Conservation (phyloP, 2,329 filamentous ascomycete genomes). For the Pseudophaeomoniella oleicola region DNA sequence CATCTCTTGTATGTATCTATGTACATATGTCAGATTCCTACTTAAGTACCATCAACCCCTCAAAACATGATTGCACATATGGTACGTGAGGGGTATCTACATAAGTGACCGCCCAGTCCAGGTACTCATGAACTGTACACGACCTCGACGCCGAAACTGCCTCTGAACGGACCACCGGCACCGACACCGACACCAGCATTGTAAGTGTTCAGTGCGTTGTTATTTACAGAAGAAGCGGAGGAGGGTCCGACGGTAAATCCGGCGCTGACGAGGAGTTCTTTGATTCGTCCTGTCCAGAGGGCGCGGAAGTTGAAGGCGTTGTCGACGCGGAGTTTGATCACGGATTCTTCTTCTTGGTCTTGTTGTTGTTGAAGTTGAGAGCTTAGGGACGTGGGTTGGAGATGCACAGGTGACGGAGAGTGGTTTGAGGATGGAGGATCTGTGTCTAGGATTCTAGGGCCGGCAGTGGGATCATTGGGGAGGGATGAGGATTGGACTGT, state of each 20-base stretch:
- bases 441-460: constrained; percentile 6
- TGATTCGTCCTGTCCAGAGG: constrained; percentile 84
- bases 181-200: background rate
- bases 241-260: constrained; percentile 64
- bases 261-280: constrained; percentile 82
- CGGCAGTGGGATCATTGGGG: constrained; percentile 9
- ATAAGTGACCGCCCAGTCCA: no score
- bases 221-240: background rate
- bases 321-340: constrained; percentile 79
- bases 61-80: no score
- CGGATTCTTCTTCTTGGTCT: constrained; percentile 61
- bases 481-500: background rate
- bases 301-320: constrained; percentile 76
- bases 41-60: no score
- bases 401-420: constrained; percentile 7
- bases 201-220: background rate
- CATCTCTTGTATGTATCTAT: no score
- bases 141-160: background rate
- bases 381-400: no score
- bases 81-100: no score
- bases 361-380: constrained; percentile 40
- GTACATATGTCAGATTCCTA: no score
- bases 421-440: constrained; percentile 7
- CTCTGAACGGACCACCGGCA: background rate
- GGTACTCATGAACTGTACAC: background rate